These are phyloP conservation scores for Schrenkiella parvula DNA, from an alignment of 345 rosid genomes.

Conservation along the genomic window DNA sequence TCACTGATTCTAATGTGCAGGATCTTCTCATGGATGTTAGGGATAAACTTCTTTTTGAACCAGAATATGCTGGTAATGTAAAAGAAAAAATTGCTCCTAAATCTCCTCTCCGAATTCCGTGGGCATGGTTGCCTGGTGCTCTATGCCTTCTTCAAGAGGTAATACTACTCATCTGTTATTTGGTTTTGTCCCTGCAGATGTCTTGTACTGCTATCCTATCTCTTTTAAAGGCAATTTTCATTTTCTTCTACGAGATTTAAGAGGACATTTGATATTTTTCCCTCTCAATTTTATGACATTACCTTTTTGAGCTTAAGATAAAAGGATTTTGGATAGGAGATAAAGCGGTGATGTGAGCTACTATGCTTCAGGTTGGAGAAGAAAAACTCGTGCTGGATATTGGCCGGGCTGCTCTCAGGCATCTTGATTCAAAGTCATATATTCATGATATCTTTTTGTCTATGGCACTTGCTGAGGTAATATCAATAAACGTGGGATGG, in stretches of 20 bases:
- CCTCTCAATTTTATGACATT: background rate
- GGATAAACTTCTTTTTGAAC: conserved; percentile 93
- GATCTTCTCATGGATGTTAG: conserved; percentile 87
- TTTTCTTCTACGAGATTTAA: background rate
- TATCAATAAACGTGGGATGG: conserved; percentile 32
- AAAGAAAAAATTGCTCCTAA: conserved; percentile 73
- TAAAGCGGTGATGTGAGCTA: conserved; percentile 24
- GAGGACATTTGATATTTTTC: background rate
- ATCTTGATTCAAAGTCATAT: conserved; percentile 72
- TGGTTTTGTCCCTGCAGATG: background rate
- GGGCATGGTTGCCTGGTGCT: conserved; percentile 91
- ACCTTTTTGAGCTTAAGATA: background rate
- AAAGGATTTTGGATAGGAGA: conserved; percentile 12
- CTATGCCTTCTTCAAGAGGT: conserved; percentile 98
- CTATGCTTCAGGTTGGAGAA: conserved; percentile 70
- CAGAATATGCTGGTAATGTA: conserved; percentile 84
- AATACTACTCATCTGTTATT: background rate
- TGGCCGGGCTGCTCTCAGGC: conserved; percentile 76
- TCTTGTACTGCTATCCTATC: background rate
- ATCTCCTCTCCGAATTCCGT: conserved; percentile 70
- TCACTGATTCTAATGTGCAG: conserved; percentile 35
- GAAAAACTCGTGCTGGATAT: conserved; percentile 73
- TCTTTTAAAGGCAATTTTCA: background rate
- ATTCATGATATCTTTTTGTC: conserved; percentile 80
- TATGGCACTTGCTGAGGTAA: conserved; percentile 98